Evolutionary conservation across 1,284 basidiomycete genomes (phyloP).

Genomic region (Moesziomyces sp.): DNA sequence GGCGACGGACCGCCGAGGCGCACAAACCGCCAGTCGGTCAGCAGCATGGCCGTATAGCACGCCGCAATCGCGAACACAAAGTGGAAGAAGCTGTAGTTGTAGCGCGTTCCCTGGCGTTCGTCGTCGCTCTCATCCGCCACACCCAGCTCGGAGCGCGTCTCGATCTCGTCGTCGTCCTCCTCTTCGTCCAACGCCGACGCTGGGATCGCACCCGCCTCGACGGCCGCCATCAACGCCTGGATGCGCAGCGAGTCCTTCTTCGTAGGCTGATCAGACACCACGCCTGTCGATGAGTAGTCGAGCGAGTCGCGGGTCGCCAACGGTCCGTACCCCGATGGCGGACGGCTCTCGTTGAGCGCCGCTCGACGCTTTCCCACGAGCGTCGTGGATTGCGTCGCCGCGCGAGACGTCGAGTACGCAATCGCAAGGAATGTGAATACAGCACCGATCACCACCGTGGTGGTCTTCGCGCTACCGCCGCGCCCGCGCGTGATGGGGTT

Average conservation of each 20-base stretch:
- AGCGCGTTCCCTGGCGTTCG: conserved; percentile 93
- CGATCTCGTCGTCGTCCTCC: conserved; percentile 79
- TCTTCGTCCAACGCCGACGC: conserved; percentile 87
- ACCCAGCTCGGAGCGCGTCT: conserved; percentile 70
- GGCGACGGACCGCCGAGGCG: conserved; percentile 48
- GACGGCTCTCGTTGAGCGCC: conserved; percentile 70
- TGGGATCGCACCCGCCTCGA: conserved; percentile 93
- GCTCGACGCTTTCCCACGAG: conserved; percentile 79
- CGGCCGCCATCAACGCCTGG: conserved; percentile 92
- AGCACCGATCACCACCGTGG: conserved; percentile 89
- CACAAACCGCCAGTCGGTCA: conserved; percentile 85
- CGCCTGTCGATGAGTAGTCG: conserved; percentile 70
- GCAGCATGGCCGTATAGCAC: conserved; percentile 98
- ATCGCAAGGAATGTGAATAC: conserved; percentile 97
- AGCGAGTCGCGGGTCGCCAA: conserved; percentile 51
- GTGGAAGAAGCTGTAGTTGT: conserved; percentile 99
- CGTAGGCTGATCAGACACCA: conserved; percentile 82
- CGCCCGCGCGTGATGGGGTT: conserved; percentile 81
- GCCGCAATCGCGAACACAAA: conserved; percentile 93
- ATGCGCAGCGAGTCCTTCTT: conserved; percentile 89
- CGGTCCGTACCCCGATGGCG: conserved; percentile 58
- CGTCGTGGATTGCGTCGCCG: conserved; percentile 92
- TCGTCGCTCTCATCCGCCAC: conserved; percentile 85
- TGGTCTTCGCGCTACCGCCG: conserved; percentile 79
- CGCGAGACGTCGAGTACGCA: conserved; percentile 94